Evolutionary conservation across 2,329 filamentous ascomycete genomes (phyloP).

Genomic region (Ambrosiella beaveri): DNA sequence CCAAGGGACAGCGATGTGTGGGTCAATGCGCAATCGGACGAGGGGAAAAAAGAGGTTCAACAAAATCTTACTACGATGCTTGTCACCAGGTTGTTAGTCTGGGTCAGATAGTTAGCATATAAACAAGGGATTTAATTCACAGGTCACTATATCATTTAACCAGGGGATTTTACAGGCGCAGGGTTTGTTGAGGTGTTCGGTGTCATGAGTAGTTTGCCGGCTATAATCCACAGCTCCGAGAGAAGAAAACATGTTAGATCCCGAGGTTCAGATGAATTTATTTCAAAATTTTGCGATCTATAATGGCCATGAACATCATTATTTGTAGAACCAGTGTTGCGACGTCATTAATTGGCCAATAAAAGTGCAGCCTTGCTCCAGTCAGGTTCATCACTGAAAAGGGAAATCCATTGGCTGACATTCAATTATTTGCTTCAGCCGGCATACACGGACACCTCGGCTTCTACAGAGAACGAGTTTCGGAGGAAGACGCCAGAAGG

Average conservation of each 20-base stretch:
- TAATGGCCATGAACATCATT: not conserved
- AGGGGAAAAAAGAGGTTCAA: not conserved
- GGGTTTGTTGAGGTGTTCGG: constrained; percentile 1
- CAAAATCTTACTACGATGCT: not conserved
- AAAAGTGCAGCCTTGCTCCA: not conserved
- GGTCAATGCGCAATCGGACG: not conserved
- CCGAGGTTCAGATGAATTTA: not conserved
- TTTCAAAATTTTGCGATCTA: not conserved
- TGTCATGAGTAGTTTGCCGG: not conserved
- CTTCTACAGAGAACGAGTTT: not conserved
- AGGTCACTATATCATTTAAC: not conserved
- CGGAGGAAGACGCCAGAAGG: constrained; percentile 2
- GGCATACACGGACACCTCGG: not conserved
- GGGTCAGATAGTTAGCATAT: constrained; percentile 1
- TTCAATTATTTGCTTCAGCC: not conserved
- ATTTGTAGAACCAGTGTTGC: not conserved
- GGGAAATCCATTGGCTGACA: not conserved
- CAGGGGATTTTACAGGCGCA: not conserved
- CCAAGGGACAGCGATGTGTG: not conserved
- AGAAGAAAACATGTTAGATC: not conserved
- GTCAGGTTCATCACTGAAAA: not conserved
- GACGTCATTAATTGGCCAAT: not conserved
- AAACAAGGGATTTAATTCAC: constrained; percentile 1
- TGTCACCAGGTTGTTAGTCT: not conserved
- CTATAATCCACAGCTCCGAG: constrained; percentile 1